Base-by-base conservation (phyloP, 441 rosid species). In the Pelargonium citronellum region DNA sequence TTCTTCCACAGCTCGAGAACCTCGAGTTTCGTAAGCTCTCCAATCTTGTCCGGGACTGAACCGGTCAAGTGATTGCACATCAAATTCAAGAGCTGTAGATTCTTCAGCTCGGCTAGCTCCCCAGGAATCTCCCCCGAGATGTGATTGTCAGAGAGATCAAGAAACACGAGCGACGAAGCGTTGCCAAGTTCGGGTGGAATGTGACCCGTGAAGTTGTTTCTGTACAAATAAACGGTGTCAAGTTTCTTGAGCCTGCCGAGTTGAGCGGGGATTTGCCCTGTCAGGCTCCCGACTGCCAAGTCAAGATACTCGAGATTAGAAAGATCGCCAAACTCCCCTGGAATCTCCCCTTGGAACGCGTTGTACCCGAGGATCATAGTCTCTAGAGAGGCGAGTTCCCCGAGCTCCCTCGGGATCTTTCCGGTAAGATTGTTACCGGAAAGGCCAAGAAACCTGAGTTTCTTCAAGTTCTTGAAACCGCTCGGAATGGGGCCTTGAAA, bases 1-100 rank as follows among this genome's bases (percentile, higher is more conserved):
- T 90, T 90, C 78, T 84, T 80, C 96, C 96, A 88, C 58, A 90
- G 80, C 82, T 83, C 92, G 65, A 90, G 86, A 62, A 85, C 92
- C 84, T 81, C 79, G 19, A 90, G 78, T 4, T 88, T 83, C 37
- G 83, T 77, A 78, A 88, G 69, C 30, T 85, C 89, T 49, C 84
- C 89, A 22, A 90, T 78, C 72, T 79, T 79, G 46, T 61, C 64
- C 0, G 92, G 92, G 71, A 90, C 77, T 20, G 71, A 53, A 57
- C 92, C 90, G 2, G 81, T 82, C 57, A 88, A 81, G 62, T 73
- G 83, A 76, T 90, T 90, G 77, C 88, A 77, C 90, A 88, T 90
- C 84, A 90, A 69, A 81, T 88, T 88, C 66, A 88, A 72, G 51
- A 90, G 91, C 87, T 81, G 83, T 79, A 90, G 76, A 64, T 75